Evolutionary conservation across 2,329 filamentous ascomycete genomes (phyloP).

Genomic region (Dothideomycetes sp.): DNA sequence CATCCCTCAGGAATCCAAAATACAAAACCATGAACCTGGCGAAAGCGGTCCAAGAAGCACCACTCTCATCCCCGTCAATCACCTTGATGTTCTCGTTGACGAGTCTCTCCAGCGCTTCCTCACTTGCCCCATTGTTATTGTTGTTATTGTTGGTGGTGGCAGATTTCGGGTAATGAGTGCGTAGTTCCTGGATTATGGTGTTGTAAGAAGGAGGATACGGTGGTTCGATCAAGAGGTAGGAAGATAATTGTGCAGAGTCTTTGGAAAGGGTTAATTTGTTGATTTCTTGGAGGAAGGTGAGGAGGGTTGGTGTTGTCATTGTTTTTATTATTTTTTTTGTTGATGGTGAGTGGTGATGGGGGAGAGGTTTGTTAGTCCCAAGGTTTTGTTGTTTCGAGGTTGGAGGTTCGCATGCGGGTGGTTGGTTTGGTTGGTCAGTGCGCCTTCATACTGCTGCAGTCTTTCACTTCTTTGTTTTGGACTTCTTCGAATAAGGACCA

Average conservation of each 20-base stretch:
- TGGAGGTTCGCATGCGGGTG: constrained; percentile 1
- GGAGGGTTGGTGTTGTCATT: constrained; percentile 50
- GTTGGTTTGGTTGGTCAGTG: constrained; percentile 4
- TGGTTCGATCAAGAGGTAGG: constrained; percentile 68
- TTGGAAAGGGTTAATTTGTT: constrained; percentile 52
- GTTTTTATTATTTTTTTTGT: neutral
- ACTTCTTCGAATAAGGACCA: neutral
- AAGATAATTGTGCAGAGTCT: constrained; percentile 56
- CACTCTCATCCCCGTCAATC: constrained; percentile 54
- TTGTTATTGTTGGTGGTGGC: too few species aligned
- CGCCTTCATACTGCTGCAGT: neutral
- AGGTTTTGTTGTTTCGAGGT: too few species aligned
- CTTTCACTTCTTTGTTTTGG: too few species aligned
- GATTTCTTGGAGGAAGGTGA: constrained; percentile 60
- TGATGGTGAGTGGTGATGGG: neutral
- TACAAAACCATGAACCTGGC: constrained; percentile 73
- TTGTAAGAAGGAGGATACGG: constrained; percentile 58
- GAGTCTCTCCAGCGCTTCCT: constrained; percentile 52
- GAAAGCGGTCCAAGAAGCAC: constrained; percentile 67
- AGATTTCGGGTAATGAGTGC: constrained; percentile 47
- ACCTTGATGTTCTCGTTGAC: constrained; percentile 57
- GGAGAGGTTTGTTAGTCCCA: neutral
- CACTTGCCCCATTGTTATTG: constrained; percentile 25
- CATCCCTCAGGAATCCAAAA: constrained; percentile 69
- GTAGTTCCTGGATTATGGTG: constrained; percentile 59